Base-by-base conservation (phyloP, 331 rosid species). In the Pyrus hybrid region DNA sequence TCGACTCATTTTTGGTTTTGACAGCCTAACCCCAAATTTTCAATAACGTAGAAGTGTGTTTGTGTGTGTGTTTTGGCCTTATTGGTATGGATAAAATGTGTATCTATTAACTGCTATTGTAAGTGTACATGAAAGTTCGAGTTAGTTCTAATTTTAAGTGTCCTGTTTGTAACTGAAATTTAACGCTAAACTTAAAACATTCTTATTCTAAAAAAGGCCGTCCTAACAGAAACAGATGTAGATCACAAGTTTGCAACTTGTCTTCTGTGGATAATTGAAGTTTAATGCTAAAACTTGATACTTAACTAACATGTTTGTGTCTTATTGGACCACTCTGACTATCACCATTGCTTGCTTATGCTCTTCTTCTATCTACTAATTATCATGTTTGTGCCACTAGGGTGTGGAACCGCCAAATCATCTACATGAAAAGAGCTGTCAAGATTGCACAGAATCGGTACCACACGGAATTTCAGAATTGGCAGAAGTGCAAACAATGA, bases 401-500 rank as follows among this genome's bases (percentile, higher is more conserved):
- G 96, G 80, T 63, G 74, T 63, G 63, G 87, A 62, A 63, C 72
- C 63, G 67, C 77, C 73, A 60, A 78, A 77, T 64, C 70, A 75
- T 81, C 80, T 68, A 74, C 65, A 81, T 80, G 83, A 85, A 66
- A 58, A 71, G 23, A 78, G 77, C 72, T 66, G 78, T 73, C 87
- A 29, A 71, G 77, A 72, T 58, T 70, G 45, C 49, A 73, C 45
- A 80, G 85, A 37, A 26, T 60, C 17, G 71, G 51, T 65, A 12
- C 81, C 80, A 41, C 78, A 83, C 9, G 97, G 83, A 74, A 67
- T 89, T 71, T 73, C 87, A 41, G 90, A 89, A 82, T 83, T 91
- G 85, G 88, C 77, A 85, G 75, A 81, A 66, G 56, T 91, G 82
- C 89, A 83, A 76, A 83, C 76, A 61, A 82, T 86, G 86, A 78